Evolutionary conservation across 2,329 filamentous ascomycete species (phyloP), one percentile per base, ranked within the genome.

Genomic region (Graphiopsis chlorocephala): DNA sequence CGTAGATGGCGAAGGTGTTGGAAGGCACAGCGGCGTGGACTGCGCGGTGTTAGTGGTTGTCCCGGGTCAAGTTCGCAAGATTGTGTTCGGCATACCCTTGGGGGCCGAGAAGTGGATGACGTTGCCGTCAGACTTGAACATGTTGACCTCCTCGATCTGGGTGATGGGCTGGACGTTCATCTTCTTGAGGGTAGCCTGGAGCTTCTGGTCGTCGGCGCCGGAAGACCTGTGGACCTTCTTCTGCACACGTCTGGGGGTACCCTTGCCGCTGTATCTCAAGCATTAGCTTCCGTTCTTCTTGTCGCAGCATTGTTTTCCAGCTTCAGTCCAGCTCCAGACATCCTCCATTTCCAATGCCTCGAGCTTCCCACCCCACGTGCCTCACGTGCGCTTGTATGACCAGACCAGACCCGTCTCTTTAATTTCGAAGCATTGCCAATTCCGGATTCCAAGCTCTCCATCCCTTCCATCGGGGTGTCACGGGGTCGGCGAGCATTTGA

Each of bases 61-160:
- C 14, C 26, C 7, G 56, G 33, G 17, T n/a, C 23, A 48, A 31
- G 42, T 23, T 62, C 31, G 48, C 14, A 17, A 23, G 12, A 33
- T 26, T 26, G 25, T 8, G 23, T 57, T 56, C 53, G 42, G 42
- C 38, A 50, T 84, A 98, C 95, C 95, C 87, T 97, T 97, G 75
- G 95, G 95, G 77, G 92, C 92, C 76, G 92, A 90, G 81, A 99
- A 99, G 88, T 99, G 95, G 78, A 99, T 98, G 81, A 99, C 95
- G 82, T 99, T 99, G 82, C 95, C 95, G 80, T 99, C 95, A 79
- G 91, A 90, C 91, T 99, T 99, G 90, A 99, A 99, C 95, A 99
- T 99, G 90, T 99, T 99, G 81, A 99, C 95, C 86, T 99, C 95
- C 89, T 99, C 95, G 76, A 99, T 99, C 72, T 91, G 92, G 86